Evolutionary conservation across 73 alveolate species (phyloP).

Genomic region (Symbiodinium pilosum): DNA sequence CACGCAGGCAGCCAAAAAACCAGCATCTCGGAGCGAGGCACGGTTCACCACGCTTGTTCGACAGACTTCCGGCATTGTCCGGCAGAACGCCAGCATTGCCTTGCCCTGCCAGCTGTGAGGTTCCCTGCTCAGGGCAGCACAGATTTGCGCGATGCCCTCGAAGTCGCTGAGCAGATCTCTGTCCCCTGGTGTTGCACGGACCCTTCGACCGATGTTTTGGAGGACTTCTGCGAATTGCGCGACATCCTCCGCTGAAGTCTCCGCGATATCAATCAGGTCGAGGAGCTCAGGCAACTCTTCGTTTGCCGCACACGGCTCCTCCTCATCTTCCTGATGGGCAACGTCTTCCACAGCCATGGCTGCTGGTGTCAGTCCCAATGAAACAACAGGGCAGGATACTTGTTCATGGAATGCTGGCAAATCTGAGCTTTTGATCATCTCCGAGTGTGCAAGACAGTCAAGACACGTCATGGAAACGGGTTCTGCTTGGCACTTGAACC

Average conservation of each 20-base stretch:
- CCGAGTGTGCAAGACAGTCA: too few relatives aligned
- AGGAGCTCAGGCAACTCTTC: slow-evolving; percentile 55
- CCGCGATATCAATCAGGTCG: slow-evolving; percentile 78
- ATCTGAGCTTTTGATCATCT: too few relatives aligned
- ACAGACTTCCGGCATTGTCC: slow-evolving; percentile 71
- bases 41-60: slow-evolving; percentile 74
- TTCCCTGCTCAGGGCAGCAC: neutral
- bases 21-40: slow-evolving; percentile 67
- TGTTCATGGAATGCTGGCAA: too few relatives aligned
- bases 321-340: neutral
- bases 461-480: too few relatives aligned
- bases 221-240: slow-evolving; percentile 12
- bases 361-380: too few relatives aligned
- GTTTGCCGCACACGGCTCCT: neutral
- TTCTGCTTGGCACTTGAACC: too few relatives aligned
- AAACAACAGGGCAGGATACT: too few relatives aligned
- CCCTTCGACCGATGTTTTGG: slow-evolving; percentile 27
- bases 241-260: slow-evolving; percentile 16
- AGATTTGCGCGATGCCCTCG: slow-evolving; percentile 81
- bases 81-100: slow-evolving; percentile 85
- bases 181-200: slow-evolving; percentile 33
- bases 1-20: slow-evolving; percentile 35
- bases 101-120: slow-evolving; percentile 64
- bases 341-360: slow-evolving; percentile 65
- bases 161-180: slow-evolving; percentile 88